These are phyloP conservation scores for Geotrichum citri-aurantii DNA, from an alignment of 1,139 yeast species.

Conservation along the genomic window DNA sequence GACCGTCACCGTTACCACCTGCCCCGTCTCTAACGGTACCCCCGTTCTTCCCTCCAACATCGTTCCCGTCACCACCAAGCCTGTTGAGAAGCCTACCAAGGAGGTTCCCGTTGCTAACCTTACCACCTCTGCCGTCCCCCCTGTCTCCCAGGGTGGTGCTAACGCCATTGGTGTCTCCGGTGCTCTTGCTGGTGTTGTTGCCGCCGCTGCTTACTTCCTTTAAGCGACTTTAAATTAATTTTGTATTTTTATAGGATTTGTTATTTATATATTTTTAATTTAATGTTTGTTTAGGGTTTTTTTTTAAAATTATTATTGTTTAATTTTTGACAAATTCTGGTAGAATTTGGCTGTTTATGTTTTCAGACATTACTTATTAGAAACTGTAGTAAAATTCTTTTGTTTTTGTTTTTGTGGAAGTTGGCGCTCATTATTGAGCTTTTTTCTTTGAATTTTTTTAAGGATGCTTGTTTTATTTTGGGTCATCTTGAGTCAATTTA, in stretches of 20 bases:
- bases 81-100: constrained; percentile 9
- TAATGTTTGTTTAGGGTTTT: constrained; percentile 2
- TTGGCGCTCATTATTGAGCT: too few species aligned
- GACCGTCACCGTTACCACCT: constrained; percentile 40
- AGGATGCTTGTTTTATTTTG: too few species aligned
- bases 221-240: constrained; percentile 24
- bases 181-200: constrained; percentile 38
- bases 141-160: constrained; percentile 32
- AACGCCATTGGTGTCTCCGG: constrained; percentile 33
- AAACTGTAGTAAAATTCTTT: too few species aligned
- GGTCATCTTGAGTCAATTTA: too few species aligned
- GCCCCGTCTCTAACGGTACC: constrained; percentile 33
- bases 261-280: neutral
- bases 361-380: too few species aligned
- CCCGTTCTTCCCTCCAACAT: constrained; percentile 24
- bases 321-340: neutral
- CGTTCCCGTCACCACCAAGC: constrained; percentile 22
- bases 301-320: neutral
- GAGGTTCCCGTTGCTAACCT: constrained; percentile 9
- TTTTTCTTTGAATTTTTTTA: too few species aligned
- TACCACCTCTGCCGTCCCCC: constrained; percentile 18
- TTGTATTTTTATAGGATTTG: neutral
- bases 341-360: neutral
- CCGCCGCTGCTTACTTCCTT: constrained; percentile 37
- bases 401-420: too few species aligned